These are phyloP conservation scores for Aspergillus ellipticus DNA, from an alignment of 495 filamentous ascomycete species.

Conservation along the genomic window DNA sequence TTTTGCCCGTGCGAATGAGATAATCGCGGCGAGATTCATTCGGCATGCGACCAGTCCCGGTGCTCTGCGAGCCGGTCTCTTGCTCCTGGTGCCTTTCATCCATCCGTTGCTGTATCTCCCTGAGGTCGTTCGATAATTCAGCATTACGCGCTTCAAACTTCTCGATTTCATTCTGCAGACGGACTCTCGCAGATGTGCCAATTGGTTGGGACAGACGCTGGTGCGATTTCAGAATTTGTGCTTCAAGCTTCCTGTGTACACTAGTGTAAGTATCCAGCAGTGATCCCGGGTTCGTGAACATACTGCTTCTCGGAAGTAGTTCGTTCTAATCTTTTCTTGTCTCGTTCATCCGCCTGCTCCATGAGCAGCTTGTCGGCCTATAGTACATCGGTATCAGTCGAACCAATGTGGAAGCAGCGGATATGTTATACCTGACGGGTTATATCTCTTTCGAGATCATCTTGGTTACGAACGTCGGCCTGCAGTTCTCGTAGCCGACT, in stretches of 20 bases:
- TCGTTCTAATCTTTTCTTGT: slow-evolving; percentile 81
- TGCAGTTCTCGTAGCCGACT: slow-evolving; percentile 64
- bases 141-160: slow-evolving; percentile 58
- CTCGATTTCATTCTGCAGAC: slow-evolving; percentile 59
- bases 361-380: slow-evolving; percentile 73
- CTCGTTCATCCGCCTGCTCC: slow-evolving; percentile 82
- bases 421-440: slow-evolving; percentile 46
- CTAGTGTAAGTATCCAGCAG: slow-evolving; percentile 15
- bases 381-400: slow-evolving; percentile 8
- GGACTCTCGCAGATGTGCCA: slow-evolving; percentile 43
- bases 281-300: neutral
- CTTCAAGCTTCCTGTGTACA: slow-evolving; percentile 39
- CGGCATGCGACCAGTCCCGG: slow-evolving; percentile 56
- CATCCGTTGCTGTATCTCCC: slow-evolving; percentile 75
- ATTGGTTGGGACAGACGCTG: slow-evolving; percentile 48
- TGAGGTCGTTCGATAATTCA: slow-evolving; percentile 62
- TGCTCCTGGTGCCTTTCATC: slow-evolving; percentile 60
- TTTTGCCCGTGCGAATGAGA: slow-evolving; percentile 92
- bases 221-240: slow-evolving; percentile 46
- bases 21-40: slow-evolving; percentile 84
- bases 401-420: neutral
- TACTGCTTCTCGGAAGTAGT: slow-evolving; percentile 59
- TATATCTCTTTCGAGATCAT: slow-evolving; percentile 78
- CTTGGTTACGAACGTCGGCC: slow-evolving; percentile 73
- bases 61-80: slow-evolving; percentile 34